Base-by-base conservation (phyloP, 164 flowering plant genomes). In the Berberis thunbergii region DNA sequence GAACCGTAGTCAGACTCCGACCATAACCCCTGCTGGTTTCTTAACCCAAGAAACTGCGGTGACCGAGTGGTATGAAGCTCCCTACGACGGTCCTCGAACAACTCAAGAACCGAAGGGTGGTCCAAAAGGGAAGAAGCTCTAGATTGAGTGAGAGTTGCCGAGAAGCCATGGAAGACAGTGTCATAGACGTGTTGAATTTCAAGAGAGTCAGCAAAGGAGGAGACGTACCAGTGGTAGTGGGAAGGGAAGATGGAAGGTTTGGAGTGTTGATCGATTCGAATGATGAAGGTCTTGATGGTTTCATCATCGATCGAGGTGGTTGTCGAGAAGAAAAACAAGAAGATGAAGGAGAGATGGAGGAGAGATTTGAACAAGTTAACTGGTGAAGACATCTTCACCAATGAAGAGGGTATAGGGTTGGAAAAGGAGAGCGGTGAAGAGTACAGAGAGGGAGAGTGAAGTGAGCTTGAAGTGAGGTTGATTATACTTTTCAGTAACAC, bases 41-140 rank as follows among this genome's bases (percentile, higher is more conserved):
- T 66, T 2, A 94, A 80, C 6, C 97, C 97, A 2, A 94, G 78
- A 60, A 91, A 94, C 73, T 94, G 97, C 4, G 99, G 99, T n/a
- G 99, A 94, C 43, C 99, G 83, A 1, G 99, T 94, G 60, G 99
- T 94, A 83, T 94, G 97, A 56, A 91, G 93, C 5, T 76, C 64
- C 11, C 96, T 80, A 13, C 85, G 82, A 6, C 77, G 83, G 72
- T 94, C 99, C 69, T 81, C 86, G 60, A 94, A 76, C 2, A 71
- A 75, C 7, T 90, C 89, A 61, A 94, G 89, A 1, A 89, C 77
- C 1, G 91, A 79, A 3, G 97, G 94, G 56, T 81, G 79, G 6
- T 69, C 60, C 12, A 70, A 50, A 58, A 83, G 65, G 6, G 76
- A 46, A 1, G 74, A 72, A 9, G 84, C 93, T 43, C 84, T 77